Percentiles rank a stretch among this genome's conserved stretches.
phyloP scores from a whole-genome alignment of 257 asterid species.

The Thymus mandschuricus region DNA sequence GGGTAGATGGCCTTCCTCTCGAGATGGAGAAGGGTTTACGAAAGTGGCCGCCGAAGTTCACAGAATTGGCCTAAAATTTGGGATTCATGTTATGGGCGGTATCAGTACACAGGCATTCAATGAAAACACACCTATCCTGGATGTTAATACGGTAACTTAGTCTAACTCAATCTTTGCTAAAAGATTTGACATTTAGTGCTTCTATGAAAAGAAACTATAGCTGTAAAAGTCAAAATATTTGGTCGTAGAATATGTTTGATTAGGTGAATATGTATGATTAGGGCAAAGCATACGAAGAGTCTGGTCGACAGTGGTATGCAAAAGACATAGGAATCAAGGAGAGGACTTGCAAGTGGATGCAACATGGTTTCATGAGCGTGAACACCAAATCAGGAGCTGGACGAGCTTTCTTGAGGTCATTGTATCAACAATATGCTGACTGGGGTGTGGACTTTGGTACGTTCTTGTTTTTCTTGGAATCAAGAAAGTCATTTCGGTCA shows the following conservation, averaged over 20 bases:
- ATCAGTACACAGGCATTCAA: conserved; percentile 81
- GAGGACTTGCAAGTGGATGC: conserved; percentile 90
- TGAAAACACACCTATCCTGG: conserved; percentile 82
- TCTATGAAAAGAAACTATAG: neutral
- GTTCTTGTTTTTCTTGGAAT: neutral
- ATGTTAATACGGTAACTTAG: conserved; percentile 53
- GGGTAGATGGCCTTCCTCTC: conserved; percentile 88
- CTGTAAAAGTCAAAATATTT: conserved; percentile 3
- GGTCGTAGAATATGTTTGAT: neutral
- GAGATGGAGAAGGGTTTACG: conserved; percentile 71
- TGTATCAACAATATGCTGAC: conserved; percentile 83
- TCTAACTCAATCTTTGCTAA: neutral
- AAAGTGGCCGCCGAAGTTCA: conserved; percentile 76
- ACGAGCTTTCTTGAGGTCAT: conserved; percentile 85
- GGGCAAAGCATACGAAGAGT: conserved; percentile 84
- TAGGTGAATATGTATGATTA: conserved; percentile 48
- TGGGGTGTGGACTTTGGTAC: conserved; percentile 98
- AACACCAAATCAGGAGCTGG: conserved; percentile 82
- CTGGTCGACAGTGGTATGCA: conserved; percentile 71
- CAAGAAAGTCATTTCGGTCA: neutral
- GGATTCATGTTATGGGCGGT: conserved; percentile 97
- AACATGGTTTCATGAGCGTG: conserved; percentile 91
- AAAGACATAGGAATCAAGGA: conserved; percentile 77
- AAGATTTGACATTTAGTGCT: conserved; percentile 15
- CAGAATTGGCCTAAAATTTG: conserved; percentile 86